phyloP scores from a whole-genome alignment of 2,329 filamentous ascomycete species.

The Pseudocercospora pini-densiflorae region DNA sequence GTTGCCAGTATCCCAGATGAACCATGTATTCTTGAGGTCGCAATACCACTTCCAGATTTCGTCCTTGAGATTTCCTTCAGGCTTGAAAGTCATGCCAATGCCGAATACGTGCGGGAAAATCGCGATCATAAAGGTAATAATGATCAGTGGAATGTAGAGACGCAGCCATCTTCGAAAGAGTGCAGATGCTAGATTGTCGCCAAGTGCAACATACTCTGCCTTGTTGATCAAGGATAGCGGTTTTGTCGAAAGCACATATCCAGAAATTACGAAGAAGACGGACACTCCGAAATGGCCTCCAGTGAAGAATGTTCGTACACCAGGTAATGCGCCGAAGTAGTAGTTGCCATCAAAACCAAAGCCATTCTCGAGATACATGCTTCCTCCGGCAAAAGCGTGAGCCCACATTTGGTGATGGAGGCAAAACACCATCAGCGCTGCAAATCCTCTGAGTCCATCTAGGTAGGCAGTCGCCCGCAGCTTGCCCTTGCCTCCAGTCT shows the following conservation, averaged over 20 bases:
- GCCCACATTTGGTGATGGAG: slow-evolving; percentile 64
- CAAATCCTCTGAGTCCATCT: slow-evolving; percentile 70
- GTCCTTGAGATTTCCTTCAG: slow-evolving; percentile 49
- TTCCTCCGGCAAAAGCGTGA: slow-evolving; percentile 43
- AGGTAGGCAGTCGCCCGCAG: slow-evolving; percentile 62
- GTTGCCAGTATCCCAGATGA: slow-evolving; percentile 64
- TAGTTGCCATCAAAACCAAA: slow-evolving; percentile 53
- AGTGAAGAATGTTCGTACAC: slow-evolving; percentile 63
- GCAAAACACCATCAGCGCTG: slow-evolving; percentile 68
- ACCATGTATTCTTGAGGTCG: slow-evolving; percentile 72
- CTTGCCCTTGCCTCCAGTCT: slow-evolving; percentile 23
- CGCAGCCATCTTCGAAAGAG: slow-evolving; percentile 58
- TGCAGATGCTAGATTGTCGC: slow-evolving; percentile 53
- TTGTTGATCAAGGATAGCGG: slow-evolving; percentile 46
- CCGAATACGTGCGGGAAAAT: slow-evolving; percentile 59
- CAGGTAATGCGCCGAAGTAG: slow-evolving; percentile 59
- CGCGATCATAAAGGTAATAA: slow-evolving; percentile 59
- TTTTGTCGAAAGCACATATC: slow-evolving; percentile 57
- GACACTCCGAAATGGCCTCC: slow-evolving; percentile 65
- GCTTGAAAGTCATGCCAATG: slow-evolving; percentile 30
- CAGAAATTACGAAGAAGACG: slow-evolving; percentile 58
- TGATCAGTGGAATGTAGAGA: slow-evolving; percentile 58
- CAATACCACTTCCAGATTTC: slow-evolving; percentile 58
- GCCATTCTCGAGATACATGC: slow-evolving; percentile 27
- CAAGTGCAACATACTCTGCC: slow-evolving; percentile 35